Conservation (phyloP, 331 rosid species). For the Quercus tomentella region DNA sequence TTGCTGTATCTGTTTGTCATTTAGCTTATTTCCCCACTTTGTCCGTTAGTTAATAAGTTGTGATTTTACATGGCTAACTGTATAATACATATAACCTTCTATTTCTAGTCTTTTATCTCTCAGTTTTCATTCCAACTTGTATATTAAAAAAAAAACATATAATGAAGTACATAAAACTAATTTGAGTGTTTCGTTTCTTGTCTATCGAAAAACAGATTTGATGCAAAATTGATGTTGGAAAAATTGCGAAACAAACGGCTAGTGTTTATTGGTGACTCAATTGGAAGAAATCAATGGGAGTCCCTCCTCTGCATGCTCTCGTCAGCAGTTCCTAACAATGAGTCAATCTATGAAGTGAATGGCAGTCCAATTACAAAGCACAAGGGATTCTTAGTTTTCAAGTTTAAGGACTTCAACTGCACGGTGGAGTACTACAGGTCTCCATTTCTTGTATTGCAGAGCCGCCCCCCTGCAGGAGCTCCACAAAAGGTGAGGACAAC, state of each 20-base stretch:
- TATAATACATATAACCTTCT: neutral
- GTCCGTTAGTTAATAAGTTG: neutral
- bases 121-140: neutral
- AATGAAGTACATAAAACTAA: neutral
- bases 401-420: slow-evolving; percentile 68
- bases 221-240: slow-evolving; percentile 74
- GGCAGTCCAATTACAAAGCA: slow-evolving; percentile 92
- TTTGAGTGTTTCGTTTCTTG: neutral
- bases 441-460: slow-evolving; percentile 75
- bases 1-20: neutral
- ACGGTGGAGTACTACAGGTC: slow-evolving; percentile 82
- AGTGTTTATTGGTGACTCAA: slow-evolving; percentile 86
- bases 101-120: neutral
- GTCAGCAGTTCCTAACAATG: slow-evolving; percentile 59
- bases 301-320: slow-evolving; percentile 89
- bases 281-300: slow-evolving; percentile 97
- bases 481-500: slow-evolving; percentile 41
- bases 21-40: too few relatives aligned
- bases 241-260: slow-evolving; percentile 63
- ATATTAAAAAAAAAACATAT: neutral
- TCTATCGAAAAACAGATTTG: slow-evolving; percentile 51
- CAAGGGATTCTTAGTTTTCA: slow-evolving; percentile 79
- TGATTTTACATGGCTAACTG: neutral
- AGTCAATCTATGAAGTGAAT: slow-evolving; percentile 82
- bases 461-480: slow-evolving; percentile 59